A percentile compares a stretch with the other conserved stretches of the same genome.
Evolutionary conservation across 495 filamentous ascomycete species (phyloP).

Genomic region (Penicillium simplicissimum): DNA sequence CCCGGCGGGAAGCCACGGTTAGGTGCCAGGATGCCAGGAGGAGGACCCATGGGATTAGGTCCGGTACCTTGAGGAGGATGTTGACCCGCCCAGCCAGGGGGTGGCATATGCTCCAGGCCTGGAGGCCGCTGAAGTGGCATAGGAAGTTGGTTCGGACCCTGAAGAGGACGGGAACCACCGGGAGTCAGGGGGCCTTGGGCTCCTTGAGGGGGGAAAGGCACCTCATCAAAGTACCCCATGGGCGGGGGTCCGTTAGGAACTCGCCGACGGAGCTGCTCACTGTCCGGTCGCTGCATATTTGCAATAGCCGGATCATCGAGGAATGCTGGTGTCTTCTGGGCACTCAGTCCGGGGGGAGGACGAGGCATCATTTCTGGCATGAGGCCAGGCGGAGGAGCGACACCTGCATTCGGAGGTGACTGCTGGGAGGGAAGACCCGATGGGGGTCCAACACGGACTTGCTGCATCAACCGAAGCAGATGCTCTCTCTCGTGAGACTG

Average conservation of each 20-base stretch:
- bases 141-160: slow-evolving; percentile 36
- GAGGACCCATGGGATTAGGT: slow-evolving; percentile 45
- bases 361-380: slow-evolving; percentile 49
- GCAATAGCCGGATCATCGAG: slow-evolving; percentile 51
- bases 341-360: slow-evolving; percentile 45
- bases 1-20: slow-evolving; percentile 44
- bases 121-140: slow-evolving; percentile 51
- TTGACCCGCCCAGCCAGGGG: slow-evolving; percentile 44
- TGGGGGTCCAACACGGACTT: slow-evolving; percentile 41
- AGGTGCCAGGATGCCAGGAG: slow-evolving; percentile 48
- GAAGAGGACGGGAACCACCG: slow-evolving; percentile 37
- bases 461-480: slow-evolving; percentile 55
- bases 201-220: slow-evolving; percentile 41
- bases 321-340: slow-evolving; percentile 44
- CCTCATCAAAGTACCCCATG: slow-evolving; percentile 49
- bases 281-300: slow-evolving; percentile 48
- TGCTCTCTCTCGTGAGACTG: slow-evolving; percentile 50
- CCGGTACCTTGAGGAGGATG: slow-evolving; percentile 40
- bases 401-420: slow-evolving; percentile 34
- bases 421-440: slow-evolving; percentile 34
- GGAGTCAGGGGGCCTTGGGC: slow-evolving; percentile 41
- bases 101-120: slow-evolving; percentile 50
- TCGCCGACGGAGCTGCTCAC: slow-evolving; percentile 42
- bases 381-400: slow-evolving; percentile 40
- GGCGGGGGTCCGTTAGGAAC: slow-evolving; percentile 41